Conservation (phyloP, 179 eudicot species). For the Spergularia azorica region DNA sequence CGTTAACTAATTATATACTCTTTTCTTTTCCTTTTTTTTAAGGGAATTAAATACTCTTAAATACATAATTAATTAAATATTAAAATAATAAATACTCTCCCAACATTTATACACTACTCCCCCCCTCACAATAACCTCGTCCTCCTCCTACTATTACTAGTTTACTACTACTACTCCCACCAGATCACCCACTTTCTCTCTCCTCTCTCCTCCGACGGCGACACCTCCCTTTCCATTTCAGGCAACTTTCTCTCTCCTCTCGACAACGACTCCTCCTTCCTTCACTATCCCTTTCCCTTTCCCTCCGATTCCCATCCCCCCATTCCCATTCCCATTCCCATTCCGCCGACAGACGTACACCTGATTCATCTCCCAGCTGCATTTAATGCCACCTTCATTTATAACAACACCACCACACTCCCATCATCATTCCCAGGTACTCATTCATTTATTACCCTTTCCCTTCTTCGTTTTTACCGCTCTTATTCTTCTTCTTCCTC, state of each 20-base stretch:
- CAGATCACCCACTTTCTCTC: not conserved
- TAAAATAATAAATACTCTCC: not conserved
- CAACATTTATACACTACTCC: conserved; percentile 10
- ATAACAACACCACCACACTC: not conserved
- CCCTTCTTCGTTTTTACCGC: conserved; percentile 11
- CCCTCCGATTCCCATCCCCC: conserved; percentile 11
- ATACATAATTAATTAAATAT: not conserved
- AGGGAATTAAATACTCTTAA: not conserved
- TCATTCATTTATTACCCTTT: conserved; percentile 2
- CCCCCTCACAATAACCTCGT: not conserved
- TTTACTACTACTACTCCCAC: not conserved
- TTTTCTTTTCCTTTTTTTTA: not conserved
- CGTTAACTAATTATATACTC: too few relatives aligned
- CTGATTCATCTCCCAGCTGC: not conserved
- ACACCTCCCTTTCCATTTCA: too few relatives aligned
- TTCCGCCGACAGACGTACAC: conserved; percentile 15
- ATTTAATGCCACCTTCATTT: conserved; percentile 21
- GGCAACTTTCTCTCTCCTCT: not conserved
- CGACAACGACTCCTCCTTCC: conserved; percentile 5
- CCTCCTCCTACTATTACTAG: not conserved
- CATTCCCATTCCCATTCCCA: conserved; percentile 3
- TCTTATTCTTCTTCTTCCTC: not conserved
- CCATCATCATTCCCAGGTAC: conserved; percentile 19
- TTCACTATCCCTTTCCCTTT: conserved; percentile 14
- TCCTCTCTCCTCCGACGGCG: not conserved